A percentile compares a stretch with the other conserved stretches of the same genome.
Evolutionary conservation across 139 green algal species (phyloP).

Genomic region (Chlorella sp.): DNA sequence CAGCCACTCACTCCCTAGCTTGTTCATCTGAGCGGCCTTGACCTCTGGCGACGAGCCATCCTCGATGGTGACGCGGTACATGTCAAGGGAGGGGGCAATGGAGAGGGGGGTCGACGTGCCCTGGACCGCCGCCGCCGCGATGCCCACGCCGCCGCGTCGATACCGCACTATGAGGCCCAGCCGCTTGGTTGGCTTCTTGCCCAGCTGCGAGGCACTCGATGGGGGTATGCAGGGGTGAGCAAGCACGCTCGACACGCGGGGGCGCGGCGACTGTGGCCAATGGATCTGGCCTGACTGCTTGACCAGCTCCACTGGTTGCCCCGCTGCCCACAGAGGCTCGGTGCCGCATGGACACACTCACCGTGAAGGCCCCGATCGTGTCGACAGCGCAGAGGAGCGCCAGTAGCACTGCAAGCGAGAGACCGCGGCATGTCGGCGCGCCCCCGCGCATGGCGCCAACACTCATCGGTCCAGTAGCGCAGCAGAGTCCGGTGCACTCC

Average conservation of each 20-base stretch:
- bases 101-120: not conserved
- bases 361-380: not conserved
- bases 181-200: not conserved
- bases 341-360: not conserved
- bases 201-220: not conserved
- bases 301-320: not conserved
- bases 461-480: no score
- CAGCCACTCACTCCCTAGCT: not conserved
- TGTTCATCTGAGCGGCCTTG: not conserved
- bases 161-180: constrained; percentile 6
- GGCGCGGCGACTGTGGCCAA: no score
- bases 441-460: no score
- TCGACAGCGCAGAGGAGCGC: no score
- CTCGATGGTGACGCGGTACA: not conserved
- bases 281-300: not conserved
- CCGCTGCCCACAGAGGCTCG: not conserved
- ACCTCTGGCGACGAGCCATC: not conserved
- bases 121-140: not conserved
- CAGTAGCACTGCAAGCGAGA: no score
- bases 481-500: no score
- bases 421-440: no score
- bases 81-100: not conserved
- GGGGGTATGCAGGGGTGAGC: not conserved
- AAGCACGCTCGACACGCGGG: no score
- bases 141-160: not conserved